Percentiles rank a stretch among this genome's conserved stretches.
Conservation (phyloP, 257 asterid species). For the Paulownia fortunei region DNA sequence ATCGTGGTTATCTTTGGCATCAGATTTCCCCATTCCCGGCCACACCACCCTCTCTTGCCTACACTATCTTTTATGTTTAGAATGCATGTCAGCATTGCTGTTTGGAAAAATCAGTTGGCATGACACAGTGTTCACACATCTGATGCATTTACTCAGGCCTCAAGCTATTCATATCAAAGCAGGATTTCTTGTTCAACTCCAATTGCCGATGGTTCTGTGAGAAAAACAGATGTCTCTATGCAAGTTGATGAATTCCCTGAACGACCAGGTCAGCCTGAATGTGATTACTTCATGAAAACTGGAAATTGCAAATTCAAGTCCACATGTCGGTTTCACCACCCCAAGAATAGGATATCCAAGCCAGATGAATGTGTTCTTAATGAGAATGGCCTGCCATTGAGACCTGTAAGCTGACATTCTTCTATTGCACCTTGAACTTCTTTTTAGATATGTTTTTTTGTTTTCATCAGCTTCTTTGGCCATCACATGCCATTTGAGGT, state of each 20-base stretch:
- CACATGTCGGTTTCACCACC: conserved; percentile 54
- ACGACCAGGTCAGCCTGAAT: conserved; percentile 60
- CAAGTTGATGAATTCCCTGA: conserved; percentile 50
- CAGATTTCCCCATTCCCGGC: not conserved
- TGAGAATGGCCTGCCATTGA: conserved; percentile 61
- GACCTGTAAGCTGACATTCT: conserved; percentile 53
- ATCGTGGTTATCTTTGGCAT: not conserved
- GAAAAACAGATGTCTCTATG: not conserved
- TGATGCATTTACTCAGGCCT: conserved; percentile 30
- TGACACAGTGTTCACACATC: not conserved
- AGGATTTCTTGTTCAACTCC: conserved; percentile 23
- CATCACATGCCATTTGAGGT: too few relatives aligned
- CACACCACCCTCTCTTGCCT: not conserved
- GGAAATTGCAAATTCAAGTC: conserved; percentile 54
- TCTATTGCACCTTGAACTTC: conserved; percentile 15
- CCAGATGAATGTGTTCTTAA: conserved; percentile 32
- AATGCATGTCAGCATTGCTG: not conserved
- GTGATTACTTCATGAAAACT: conserved; percentile 49
- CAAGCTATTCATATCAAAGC: conserved; percentile 22
- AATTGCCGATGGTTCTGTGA: conserved; percentile 15
- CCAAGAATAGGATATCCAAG: conserved; percentile 36
- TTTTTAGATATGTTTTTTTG: conserved; percentile 1
- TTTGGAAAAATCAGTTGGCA: not conserved
- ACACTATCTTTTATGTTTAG: not conserved
- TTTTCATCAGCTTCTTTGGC: too few relatives aligned